A percentile compares a stretch with the other conserved stretches of the same genome.
phyloP scores from a whole-genome alignment of 306 rosid genomes.

The Fragaria vesca region DNA sequence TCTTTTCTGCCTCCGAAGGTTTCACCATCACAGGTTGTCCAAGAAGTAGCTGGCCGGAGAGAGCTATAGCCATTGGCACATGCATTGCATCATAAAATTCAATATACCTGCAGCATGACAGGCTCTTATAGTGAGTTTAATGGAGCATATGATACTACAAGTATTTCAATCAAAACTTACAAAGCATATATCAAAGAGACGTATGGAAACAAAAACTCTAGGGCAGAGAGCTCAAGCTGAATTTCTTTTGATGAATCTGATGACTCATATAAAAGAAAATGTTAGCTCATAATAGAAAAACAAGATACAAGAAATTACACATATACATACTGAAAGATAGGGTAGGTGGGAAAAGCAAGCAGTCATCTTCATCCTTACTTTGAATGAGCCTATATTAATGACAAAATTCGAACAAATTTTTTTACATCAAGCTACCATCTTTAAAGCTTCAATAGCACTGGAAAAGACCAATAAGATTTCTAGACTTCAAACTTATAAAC shows the following conservation, averaged over 20 bases:
- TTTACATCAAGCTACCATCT: background rate
- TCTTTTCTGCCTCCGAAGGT: conserved; percentile 99
- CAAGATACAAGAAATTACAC: conserved; percentile 24
- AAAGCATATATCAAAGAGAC: conserved; percentile 79
- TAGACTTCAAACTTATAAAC: background rate
- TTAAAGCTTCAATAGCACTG: background rate
- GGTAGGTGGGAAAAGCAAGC: background rate
- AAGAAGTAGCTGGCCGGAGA: conserved; percentile 89
- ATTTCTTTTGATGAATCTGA: conserved; percentile 84
- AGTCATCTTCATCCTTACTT: background rate
- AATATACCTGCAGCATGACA: conserved; percentile 82
- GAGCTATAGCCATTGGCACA: conserved; percentile 99
- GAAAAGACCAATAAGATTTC: background rate
- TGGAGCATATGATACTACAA: conserved; percentile 30
- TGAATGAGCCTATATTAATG: background rate
- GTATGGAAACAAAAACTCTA: conserved; percentile 75
- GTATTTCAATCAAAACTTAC: conserved; percentile 59
- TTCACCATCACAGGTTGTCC: conserved; percentile 99
- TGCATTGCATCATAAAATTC: conserved; percentile 98
- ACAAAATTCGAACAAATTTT: background rate
- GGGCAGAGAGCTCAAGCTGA: conserved; percentile 91
- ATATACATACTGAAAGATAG: background rate
- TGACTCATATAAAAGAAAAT: conserved; percentile 60
- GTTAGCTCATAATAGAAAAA: conserved; percentile 59
- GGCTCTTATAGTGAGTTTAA: conserved; percentile 50